These are phyloP conservation scores for Ceratobasidium sp. DNA, from an alignment of 1,284 basidiomycete genomes.

Conservation along the genomic window DNA sequence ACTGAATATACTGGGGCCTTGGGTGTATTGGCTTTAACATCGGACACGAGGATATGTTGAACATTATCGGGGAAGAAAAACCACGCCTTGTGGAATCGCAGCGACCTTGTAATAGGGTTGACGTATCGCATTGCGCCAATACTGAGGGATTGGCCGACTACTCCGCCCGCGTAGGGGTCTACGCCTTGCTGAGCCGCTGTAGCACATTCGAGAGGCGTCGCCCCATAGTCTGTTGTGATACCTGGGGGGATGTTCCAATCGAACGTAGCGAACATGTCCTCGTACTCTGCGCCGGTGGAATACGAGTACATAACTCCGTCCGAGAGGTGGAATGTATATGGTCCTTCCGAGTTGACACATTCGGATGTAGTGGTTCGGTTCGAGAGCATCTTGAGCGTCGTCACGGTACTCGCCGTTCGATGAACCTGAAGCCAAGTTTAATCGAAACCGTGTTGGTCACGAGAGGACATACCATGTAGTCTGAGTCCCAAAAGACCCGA, in stretches of 20 bases:
- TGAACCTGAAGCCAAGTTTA: constrained; percentile 55
- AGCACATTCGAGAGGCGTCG: constrained; percentile 57
- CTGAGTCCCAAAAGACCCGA: constrained; percentile 69
- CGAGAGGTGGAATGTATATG: constrained; percentile 68
- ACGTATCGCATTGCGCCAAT: constrained; percentile 59
- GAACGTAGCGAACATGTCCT: constrained; percentile 70
- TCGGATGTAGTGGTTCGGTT: constrained; percentile 66
- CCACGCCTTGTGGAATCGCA: constrained; percentile 71
- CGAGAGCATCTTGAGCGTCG: constrained; percentile 70
- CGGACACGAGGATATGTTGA: constrained; percentile 66
- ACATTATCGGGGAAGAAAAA: constrained; percentile 71
- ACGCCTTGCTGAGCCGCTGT: constrained; percentile 54
- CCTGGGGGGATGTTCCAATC: constrained; percentile 79
- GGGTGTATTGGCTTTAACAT: constrained; percentile 55
- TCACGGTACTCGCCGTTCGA: constrained; percentile 61
- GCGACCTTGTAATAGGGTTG: constrained; percentile 60
- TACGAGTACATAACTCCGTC: constrained; percentile 70
- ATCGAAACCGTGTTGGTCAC: not conserved
- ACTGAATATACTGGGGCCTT: constrained; percentile 61
- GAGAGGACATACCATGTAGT: constrained; percentile 62
- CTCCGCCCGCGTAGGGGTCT: constrained; percentile 67
- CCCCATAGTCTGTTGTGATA: constrained; percentile 65
- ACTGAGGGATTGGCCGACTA: constrained; percentile 58
- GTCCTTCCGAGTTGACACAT: constrained; percentile 67
- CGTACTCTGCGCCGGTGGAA: constrained; percentile 66